Conservation (phyloP, 2,329 filamentous ascomycete species). For the Trichoderma guizhouense region DNA sequence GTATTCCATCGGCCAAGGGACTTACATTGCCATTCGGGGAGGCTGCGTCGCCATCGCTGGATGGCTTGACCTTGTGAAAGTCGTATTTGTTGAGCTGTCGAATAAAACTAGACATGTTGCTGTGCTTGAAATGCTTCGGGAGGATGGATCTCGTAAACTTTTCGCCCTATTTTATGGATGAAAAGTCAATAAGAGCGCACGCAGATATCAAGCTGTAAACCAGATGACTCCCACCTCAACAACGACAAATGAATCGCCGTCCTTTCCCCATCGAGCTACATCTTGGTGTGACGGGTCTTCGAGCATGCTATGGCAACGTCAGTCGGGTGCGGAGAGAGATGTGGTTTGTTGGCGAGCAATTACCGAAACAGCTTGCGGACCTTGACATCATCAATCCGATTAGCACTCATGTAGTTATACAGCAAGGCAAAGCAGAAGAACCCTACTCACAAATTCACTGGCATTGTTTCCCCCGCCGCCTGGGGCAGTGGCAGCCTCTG, state of each 20-base stretch:
- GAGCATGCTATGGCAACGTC: constrained; percentile 60
- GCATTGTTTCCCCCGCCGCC: constrained; percentile 69
- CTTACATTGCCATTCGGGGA: constrained; percentile 38
- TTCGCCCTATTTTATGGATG: constrained; percentile 66
- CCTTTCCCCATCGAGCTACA: constrained; percentile 93
- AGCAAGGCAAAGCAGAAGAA: neutral
- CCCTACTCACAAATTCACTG: constrained; percentile 82
- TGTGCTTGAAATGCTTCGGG: constrained; percentile 98
- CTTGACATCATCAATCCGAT: constrained; percentile 43
- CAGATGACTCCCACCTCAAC: constrained; percentile 66
- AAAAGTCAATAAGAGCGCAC: constrained; percentile 10
- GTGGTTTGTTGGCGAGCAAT: constrained; percentile 24
- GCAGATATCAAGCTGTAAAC: neutral
- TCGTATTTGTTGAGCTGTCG: constrained; percentile 96
- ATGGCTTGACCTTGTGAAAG: constrained; percentile 87
- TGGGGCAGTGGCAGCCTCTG: constrained; percentile 33
- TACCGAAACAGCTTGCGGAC: constrained; percentile 99
- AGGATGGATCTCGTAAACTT: constrained; percentile 97
- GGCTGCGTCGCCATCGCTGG: constrained; percentile 35
- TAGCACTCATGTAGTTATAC: neutral
- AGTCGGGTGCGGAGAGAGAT: neutral
- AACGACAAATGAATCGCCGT: constrained; percentile 94
- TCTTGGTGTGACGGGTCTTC: constrained; percentile 90
- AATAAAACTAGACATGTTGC: constrained; percentile 96
- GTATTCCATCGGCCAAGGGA: constrained; percentile 17